Evolutionary conservation across 768 basidiomycete genomes (phyloP), one percentile per base, ranked within the genome.

Genomic region (Termitomyces bulborhizus): DNA sequence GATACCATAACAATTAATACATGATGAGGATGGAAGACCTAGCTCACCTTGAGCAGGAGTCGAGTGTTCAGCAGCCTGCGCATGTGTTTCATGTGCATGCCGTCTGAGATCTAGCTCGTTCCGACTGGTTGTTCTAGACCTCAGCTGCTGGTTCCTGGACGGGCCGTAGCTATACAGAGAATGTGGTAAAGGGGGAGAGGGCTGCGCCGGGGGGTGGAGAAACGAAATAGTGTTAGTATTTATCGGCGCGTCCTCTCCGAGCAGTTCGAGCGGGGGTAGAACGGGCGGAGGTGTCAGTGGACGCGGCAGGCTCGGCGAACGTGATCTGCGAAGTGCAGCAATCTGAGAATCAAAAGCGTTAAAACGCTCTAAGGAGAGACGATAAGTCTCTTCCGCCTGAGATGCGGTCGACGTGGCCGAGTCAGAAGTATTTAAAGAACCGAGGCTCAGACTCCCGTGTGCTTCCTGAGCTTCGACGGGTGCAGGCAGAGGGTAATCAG

Each of bases 301-400:
- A 8, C 66, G 65, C 26, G 66, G 56, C 0, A 59, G 47, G 26
- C 42, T 48, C 8, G 66, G 64, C 13, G 69, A 65, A 46, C 69
- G 68, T 36, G 74, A 75, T 53, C 68, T 71, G 27, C 79, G 74
- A 57, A 82, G 65, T 18, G 73, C 73, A 57, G 77, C 73, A 44
- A 81, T 82, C 48, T 82, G 73, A 51, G 71, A 72, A 62, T 84
- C 79, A 56, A 83, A 82, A 29, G 74, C 72, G 66, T 74, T 77
- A 59, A 82, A 81, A 32, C 79, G 76, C 34, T 80, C 78, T 24
- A 83, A 57, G 0, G 80, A 76, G 15, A 71, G 60, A 21, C 77
- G 73, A 37, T 77, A 72, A 32, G 65, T 60, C 15, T 80, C 76
- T 34, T 34, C 34, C 6, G 34, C 34, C 34, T 34, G 34, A 12